These are phyloP conservation scores for Plenodomus biglobosus DNA, from an alignment of 2,329 filamentous ascomycete genomes.

Conservation along the genomic window DNA sequence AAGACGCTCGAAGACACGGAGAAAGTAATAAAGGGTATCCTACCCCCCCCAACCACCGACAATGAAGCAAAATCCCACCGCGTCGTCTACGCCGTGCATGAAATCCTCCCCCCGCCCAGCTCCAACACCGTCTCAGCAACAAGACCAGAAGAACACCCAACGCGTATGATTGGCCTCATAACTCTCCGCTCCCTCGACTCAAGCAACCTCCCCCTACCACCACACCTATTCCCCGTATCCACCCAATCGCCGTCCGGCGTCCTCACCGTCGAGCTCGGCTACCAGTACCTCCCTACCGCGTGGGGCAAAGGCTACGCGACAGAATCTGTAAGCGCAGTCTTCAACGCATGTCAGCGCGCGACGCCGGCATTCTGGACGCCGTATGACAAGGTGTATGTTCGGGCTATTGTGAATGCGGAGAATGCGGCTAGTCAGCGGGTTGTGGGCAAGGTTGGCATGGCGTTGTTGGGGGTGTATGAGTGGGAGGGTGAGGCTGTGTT, in stretches of 20 bases:
- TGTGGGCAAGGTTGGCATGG: slow-evolving; percentile 35
- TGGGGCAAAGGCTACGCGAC: slow-evolving; percentile 31
- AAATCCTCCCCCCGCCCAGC: slow-evolving; percentile 11
- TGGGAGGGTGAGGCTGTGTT: slow-evolving; percentile 27
- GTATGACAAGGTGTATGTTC: slow-evolving; percentile 32
- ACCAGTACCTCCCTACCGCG: slow-evolving; percentile 21
- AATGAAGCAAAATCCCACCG: slow-evolving; percentile 20
- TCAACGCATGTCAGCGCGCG: slow-evolving; percentile 23
- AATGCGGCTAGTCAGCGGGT: slow-evolving; percentile 36
- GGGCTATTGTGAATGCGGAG: slow-evolving; percentile 35
- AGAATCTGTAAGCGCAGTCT: slow-evolving; percentile 22
- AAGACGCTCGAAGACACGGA: slow-evolving; percentile 35
- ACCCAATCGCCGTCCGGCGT: slow-evolving; percentile 10
- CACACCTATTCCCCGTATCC: slow-evolving; percentile 12
- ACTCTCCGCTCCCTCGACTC: slow-evolving; percentile 20
- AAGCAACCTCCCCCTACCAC: slow-evolving; percentile 13
- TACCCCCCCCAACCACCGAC: slow-evolving; percentile 14
- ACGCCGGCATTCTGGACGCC: slow-evolving; percentile 24
- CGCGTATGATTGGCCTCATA: slow-evolving; percentile 28
- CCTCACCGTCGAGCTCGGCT: slow-evolving; percentile 26
- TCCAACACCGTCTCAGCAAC: background rate
- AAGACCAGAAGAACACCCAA: slow-evolving; percentile 1
- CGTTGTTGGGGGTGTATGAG: slow-evolving; percentile 26
- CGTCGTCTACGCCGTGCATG: slow-evolving; percentile 32
- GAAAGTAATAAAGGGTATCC: slow-evolving; percentile 12